These are phyloP conservation scores for Sporothrix mexicana DNA, from an alignment of 2,329 filamentous ascomycete species.

Conservation along the genomic window DNA sequence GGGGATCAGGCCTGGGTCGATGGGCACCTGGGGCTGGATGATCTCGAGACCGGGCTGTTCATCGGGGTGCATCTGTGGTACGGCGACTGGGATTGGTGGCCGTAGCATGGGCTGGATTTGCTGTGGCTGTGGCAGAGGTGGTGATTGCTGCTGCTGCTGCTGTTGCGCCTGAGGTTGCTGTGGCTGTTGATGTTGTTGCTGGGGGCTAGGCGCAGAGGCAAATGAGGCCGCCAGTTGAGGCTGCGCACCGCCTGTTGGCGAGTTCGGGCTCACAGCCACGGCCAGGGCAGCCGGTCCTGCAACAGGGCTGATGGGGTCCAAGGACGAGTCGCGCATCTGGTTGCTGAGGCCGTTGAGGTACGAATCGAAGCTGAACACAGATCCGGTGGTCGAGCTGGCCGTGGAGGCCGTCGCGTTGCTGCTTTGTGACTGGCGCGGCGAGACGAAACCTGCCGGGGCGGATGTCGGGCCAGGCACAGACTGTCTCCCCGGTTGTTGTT, in stretches of 20 bases:
- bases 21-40: conserved; percentile 3
- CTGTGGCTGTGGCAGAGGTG: background rate
- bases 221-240: conserved; percentile 27
- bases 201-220: conserved; percentile 5
- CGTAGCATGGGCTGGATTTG: background rate
- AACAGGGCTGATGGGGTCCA: conserved; percentile 30
- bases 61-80: background rate
- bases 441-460: background rate
- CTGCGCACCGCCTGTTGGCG: background rate
- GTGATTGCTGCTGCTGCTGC: background rate
- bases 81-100: background rate
- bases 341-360: conserved; percentile 4
- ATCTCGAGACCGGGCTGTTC: conserved; percentile 35
- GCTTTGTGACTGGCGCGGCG: conserved; percentile 34
- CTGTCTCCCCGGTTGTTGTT: background rate
- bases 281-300: background rate
- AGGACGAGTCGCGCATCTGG: conserved; percentile 22
- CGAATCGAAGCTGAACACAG: conserved; percentile 35
- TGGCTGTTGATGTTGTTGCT: background rate
- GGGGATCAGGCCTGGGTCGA: conserved; percentile 38
- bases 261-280: background rate
- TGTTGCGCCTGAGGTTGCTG: background rate
- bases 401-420: conserved; percentile 37
- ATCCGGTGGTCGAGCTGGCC: conserved; percentile 32
- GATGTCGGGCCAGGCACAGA: background rate